Percentiles rank a stretch among this genome's conserved stretches.
phyloP scores from a whole-genome alignment of 768 basidiomycete genomes.

The Hemileccinum rubropunctum region DNA sequence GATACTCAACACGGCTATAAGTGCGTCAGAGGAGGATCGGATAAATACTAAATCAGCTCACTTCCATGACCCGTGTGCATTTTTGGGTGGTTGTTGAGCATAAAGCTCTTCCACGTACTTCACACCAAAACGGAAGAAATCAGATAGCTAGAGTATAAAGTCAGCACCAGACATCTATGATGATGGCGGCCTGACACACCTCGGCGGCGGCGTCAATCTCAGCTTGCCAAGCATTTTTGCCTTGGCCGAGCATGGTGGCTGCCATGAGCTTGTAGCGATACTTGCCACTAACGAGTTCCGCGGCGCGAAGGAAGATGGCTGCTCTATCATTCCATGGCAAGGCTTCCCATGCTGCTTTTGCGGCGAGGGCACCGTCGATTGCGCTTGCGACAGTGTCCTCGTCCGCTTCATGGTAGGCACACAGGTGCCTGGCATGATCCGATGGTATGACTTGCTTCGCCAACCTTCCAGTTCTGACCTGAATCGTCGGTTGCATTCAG shows the following conservation, averaged over 20 bases:
- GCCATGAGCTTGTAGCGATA: conserved; percentile 94
- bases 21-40: conserved; percentile 6
- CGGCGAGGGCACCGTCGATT: conserved; percentile 83
- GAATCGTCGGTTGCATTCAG: conserved; percentile 4
- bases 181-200: conserved; percentile 42
- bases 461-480: conserved; percentile 81
- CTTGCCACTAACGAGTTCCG: conserved; percentile 93
- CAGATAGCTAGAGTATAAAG: conserved; percentile 53
- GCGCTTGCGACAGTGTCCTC: conserved; percentile 69
- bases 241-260: conserved; percentile 97
- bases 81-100: conserved; percentile 83
- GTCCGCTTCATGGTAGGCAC: conserved; percentile 87
- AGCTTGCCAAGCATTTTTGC: conserved; percentile 99
- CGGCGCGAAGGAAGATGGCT: conserved; percentile 97
- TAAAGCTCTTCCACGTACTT: conserved; percentile 97
- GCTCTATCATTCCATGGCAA: conserved; percentile 97
- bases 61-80: conserved; percentile 92
- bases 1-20: conserved; percentile 87
- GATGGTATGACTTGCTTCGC: conserved; percentile 83
- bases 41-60: conserved; percentile 40
- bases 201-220: conserved; percentile 99
- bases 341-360: conserved; percentile 87
- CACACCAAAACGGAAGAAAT: conserved; percentile 96
- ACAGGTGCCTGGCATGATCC: conserved; percentile 78
- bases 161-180: conserved; percentile 5